phyloP scores from a whole-genome alignment of 2,329 filamentous ascomycete species.

The Alternaria incomplexa region DNA sequence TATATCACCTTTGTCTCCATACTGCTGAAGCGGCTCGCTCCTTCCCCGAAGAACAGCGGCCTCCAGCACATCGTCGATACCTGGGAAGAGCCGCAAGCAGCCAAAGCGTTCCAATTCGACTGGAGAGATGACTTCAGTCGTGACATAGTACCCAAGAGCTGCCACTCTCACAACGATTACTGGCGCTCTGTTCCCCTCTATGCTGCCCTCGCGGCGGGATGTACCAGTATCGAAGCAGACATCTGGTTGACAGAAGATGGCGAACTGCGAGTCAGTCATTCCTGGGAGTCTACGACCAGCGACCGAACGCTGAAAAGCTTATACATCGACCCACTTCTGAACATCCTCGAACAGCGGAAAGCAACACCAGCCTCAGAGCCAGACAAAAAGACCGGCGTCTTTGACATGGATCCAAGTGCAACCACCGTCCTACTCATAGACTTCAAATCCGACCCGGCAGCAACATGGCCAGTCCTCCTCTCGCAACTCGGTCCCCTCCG shows the following conservation, averaged over 20 bases:
- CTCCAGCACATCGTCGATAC: constrained; percentile 31
- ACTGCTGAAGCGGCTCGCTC: constrained; percentile 27
- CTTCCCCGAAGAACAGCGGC: constrained; percentile 25
- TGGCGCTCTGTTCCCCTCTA: constrained; percentile 50
- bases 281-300: constrained; percentile 21
- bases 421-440: constrained; percentile 70
- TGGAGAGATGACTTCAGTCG: constrained; percentile 49
- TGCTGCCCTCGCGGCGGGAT: constrained; percentile 49
- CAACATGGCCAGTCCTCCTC: constrained; percentile 61
- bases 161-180: constrained; percentile 55
- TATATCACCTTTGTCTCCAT: constrained; percentile 31
- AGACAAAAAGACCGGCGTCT: constrained; percentile 56
- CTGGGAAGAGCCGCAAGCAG: constrained; percentile 34
- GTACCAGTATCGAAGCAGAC: constrained; percentile 42
- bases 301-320: constrained; percentile 33
- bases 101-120: constrained; percentile 24
- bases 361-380: constrained; percentile 21
- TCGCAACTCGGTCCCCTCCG: constrained; percentile 65
- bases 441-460: constrained; percentile 65
- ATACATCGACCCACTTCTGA: constrained; percentile 49
- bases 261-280: constrained; percentile 40
- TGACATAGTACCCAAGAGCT: constrained; percentile 44
- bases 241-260: constrained; percentile 33
- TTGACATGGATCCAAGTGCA: constrained; percentile 47
- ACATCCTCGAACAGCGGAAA: constrained; percentile 46